Evolutionary conservation across 2,329 filamentous ascomycete genomes (phyloP), one percentile per base, ranked within the genome.

Genomic region (Fusarium palustre): DNA sequence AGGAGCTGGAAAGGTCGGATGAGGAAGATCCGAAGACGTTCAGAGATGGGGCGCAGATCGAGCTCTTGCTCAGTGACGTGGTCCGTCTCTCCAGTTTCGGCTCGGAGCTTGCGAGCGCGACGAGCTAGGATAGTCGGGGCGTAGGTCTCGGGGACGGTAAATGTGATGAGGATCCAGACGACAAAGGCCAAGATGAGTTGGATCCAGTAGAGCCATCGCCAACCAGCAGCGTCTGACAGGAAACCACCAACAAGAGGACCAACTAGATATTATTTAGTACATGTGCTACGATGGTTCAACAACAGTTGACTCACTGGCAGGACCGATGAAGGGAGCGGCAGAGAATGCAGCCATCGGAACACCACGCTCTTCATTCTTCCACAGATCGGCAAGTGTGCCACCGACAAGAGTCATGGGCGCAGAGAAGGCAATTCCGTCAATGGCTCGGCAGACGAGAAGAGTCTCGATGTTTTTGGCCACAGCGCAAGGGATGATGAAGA

Each of bases 71-170:
- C 92, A 1, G 93, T 95, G 39, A 93, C 91, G 75, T 90, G 91
- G 64, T 86, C 87, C 3, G 81, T 70, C 66, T 92, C 87, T 24
- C 90, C 89, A 2, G 92, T 91, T 33, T 88, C 79, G 76, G 90
- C 88, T 54, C 93, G 87, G 64, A 96, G 81, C 77, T 92, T 92
- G 74, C 85, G 84, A 4, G 94, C 94, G 15, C 93, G 87, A 31
- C 81, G 81, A 54, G 87, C 86, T 18, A 97, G 87, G 52, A 97
- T 89, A 0, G 88, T 91, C 0, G 94, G 93, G 0, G 93, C 90
- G 77, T 96, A 97, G 0, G 94, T 97, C 79, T 97, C 94, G 2
- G 93, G 92, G 0, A 97, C 90, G n/a, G 92, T 96, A 79, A 97
- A 94, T 31, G 90, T 91, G 78, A 96, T 94, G 64, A 95, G 77